Percentiles rank a stretch among this genome's conserved stretches.
Conservation (phyloP, 2,329 filamentous ascomycete genomes). For the Colletotrichum euphorbiae region DNA sequence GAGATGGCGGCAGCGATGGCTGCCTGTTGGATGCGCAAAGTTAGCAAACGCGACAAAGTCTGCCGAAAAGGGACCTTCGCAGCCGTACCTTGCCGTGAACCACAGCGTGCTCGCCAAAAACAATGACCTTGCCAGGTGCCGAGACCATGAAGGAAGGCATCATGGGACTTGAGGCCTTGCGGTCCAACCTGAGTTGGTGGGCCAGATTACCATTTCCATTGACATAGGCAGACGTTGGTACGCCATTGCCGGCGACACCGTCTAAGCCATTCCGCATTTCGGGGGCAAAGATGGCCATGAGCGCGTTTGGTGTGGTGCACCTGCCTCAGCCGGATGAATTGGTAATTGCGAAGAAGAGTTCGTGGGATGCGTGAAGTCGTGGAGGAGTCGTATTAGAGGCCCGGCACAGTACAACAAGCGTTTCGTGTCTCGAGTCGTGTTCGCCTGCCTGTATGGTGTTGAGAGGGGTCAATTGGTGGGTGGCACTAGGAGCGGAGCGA, state of each 20-base stretch:
- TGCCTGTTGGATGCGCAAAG: conserved; percentile 61
- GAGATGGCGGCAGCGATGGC: conserved; percentile 96
- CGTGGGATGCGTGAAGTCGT: conserved; percentile 37
- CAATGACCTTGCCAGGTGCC: conserved; percentile 96
- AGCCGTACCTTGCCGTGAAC: conserved; percentile 87
- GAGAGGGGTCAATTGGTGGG: conserved; percentile 37
- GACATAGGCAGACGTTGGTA: conserved; percentile 44
- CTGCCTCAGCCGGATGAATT: conserved; percentile 38
- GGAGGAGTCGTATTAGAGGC: conserved; percentile 8
- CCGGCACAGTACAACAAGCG: conserved; percentile 1
- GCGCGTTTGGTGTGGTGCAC: conserved; percentile 37
- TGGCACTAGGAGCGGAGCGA: conserved; percentile 27
- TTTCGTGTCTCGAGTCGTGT: conserved; percentile 11
- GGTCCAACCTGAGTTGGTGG: conserved; percentile 56
- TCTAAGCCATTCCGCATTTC: conserved; percentile 48
- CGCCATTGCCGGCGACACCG: conserved; percentile 43
- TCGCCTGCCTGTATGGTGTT: conserved; percentile 4
- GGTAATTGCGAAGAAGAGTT: too few species aligned
- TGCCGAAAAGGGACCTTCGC: conserved; percentile 16
- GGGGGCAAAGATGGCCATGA: conserved; percentile 45
- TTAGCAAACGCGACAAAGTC: conserved; percentile 8
- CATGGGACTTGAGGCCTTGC: conserved; percentile 73
- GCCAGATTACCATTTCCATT: conserved; percentile 51
- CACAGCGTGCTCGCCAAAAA: conserved; percentile 98
- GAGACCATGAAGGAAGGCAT: conserved; percentile 97